Evolutionary conservation across 1,284 basidiomycete genomes (phyloP), one percentile per base, ranked within the genome.

Genomic region (Leccinum subatratum): DNA sequence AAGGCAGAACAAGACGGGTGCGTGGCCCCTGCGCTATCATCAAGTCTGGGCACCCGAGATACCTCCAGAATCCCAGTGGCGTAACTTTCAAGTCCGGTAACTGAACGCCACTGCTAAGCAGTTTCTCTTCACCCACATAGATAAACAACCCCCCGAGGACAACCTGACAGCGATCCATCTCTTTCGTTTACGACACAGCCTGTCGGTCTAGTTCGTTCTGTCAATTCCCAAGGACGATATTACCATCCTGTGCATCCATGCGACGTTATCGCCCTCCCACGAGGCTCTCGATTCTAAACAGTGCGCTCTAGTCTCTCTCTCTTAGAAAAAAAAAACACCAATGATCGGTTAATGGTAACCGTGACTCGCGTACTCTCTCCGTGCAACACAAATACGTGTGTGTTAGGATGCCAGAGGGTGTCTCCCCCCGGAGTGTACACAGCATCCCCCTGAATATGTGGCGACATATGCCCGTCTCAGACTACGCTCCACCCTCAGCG

Each of bases 1-100:
- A 63, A 72, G 72, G 70, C 68, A 22, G 32, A 11, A 11, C 28
- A 9, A 58, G 20, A 6, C 28, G n/a, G 42, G 18, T 12, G 39
- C 22, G 54, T 56, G 51, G 54, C 66, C 61, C 60, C 12, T 67
- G 64, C 6, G 6, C 37, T 39, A n/a, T 59, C 22, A 70, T 72
- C 68, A 64, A 64, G 37, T 37, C 4, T 20, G 42, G n/a, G 7
- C 25, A 39, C 56, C n/a, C 20, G 14, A 58, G 9, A 45, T 51
- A 58, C 54, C 32, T 22, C 25, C 28, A 61, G 34, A 18, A 37
- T 16, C 58, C 12, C 22, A 39, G 30, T 28, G 48, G 66, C 61
- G 57, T 28, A 68, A 61, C 64, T 61, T 59, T 60, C 67, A 34
- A 56, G 25, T n/a, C 60, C 20, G 14, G 45, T 30, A 20, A 11